Evolutionary conservation across 2,329 filamentous ascomycete genomes (phyloP).

Genomic region (Trichoderma cornu-damae): DNA sequence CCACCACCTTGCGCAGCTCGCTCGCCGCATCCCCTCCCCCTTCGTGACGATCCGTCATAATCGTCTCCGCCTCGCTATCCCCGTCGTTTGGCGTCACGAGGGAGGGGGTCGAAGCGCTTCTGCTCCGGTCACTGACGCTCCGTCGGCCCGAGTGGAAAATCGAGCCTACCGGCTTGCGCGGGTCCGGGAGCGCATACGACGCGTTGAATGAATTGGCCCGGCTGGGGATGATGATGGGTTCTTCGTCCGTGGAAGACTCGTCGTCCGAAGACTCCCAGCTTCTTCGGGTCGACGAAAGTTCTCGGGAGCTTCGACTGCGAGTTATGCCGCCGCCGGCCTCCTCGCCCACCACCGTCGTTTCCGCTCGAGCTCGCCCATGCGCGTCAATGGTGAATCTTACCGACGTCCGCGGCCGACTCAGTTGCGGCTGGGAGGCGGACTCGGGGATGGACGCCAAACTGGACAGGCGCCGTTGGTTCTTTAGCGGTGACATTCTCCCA

Average conservation of each 20-base stretch:
- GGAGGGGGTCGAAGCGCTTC: slow-evolving; percentile 35
- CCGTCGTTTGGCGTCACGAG: slow-evolving; percentile 36
- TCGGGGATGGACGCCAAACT: slow-evolving; percentile 57
- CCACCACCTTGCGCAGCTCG: slow-evolving; percentile 55
- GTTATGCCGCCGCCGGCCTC: slow-evolving; percentile 28
- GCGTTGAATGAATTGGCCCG: slow-evolving; percentile 48
- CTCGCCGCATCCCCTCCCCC: slow-evolving; percentile 53
- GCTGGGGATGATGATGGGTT: slow-evolving; percentile 60
- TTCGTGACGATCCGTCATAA: slow-evolving; percentile 43
- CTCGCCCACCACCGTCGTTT: slow-evolving; percentile 43
- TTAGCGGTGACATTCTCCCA: slow-evolving; percentile 50
- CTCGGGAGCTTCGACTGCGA: slow-evolving; percentile 29
- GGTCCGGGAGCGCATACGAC: slow-evolving; percentile 55
- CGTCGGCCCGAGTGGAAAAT: slow-evolving; percentile 45
- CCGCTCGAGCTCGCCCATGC: slow-evolving; percentile 54
- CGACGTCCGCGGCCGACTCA: slow-evolving; percentile 44
- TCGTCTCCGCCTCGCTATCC: slow-evolving; percentile 57
- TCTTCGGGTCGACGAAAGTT: slow-evolving; percentile 28
- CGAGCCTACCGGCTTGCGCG: slow-evolving; percentile 45
- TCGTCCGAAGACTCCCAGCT: slow-evolving; percentile 47
- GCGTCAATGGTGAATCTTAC: slow-evolving; percentile 61
- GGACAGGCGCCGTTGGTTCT: slow-evolving; percentile 45
- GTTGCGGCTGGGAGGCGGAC: slow-evolving; percentile 30
- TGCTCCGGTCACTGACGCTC: slow-evolving; percentile 48
- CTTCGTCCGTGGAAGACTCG: slow-evolving; percentile 57